Evolutionary conservation across 768 basidiomycete species (phyloP).

Genomic region (Leccinum barrowsii): DNA sequence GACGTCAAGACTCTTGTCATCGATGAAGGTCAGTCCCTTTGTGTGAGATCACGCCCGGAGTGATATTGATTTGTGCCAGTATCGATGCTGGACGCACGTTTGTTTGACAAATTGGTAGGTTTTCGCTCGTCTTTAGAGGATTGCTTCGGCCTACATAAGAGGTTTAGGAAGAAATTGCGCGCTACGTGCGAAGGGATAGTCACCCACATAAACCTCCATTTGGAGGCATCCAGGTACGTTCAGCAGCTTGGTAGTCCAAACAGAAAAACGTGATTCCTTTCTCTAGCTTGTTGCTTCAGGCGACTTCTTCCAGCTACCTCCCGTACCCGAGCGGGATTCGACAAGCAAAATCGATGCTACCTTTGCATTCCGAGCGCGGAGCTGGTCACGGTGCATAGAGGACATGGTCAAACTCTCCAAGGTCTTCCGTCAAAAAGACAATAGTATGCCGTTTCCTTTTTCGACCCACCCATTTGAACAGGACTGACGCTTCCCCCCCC

Average conservation of each 20-base stretch:
- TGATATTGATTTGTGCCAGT: constrained; percentile 36
- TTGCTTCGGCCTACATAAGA: not conserved
- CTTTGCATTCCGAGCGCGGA: constrained; percentile 64
- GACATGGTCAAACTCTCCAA: constrained; percentile 47
- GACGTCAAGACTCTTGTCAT: constrained; percentile 55
- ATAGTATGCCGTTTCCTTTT: constrained; percentile 30
- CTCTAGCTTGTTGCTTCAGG: constrained; percentile 67
- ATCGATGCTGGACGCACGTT: constrained; percentile 69
- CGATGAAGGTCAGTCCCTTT: constrained; percentile 58
- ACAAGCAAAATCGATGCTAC: constrained; percentile 47
- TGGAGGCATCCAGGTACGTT: constrained; percentile 61
- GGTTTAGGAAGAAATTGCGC: constrained; percentile 37
- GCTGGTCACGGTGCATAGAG: constrained; percentile 55
- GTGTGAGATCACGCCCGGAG: not conserved
- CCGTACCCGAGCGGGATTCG: constrained; percentile 52
- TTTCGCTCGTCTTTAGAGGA: constrained; percentile 33
- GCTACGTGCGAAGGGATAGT: constrained; percentile 36
- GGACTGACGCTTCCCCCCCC: not conserved
- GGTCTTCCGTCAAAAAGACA: constrained; percentile 73
- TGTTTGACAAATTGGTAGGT: constrained; percentile 69
- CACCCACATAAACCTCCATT: constrained; percentile 39
- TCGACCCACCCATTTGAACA: not conserved
- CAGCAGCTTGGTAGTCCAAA: not conserved
- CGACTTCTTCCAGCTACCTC: constrained; percentile 81
- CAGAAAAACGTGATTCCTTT: constrained; percentile 7